Evolutionary conservation across 805 yeast species (phyloP), one percentile per base, ranked within the genome.

Genomic region (Wickerhamomyces strasburgensis): DNA sequence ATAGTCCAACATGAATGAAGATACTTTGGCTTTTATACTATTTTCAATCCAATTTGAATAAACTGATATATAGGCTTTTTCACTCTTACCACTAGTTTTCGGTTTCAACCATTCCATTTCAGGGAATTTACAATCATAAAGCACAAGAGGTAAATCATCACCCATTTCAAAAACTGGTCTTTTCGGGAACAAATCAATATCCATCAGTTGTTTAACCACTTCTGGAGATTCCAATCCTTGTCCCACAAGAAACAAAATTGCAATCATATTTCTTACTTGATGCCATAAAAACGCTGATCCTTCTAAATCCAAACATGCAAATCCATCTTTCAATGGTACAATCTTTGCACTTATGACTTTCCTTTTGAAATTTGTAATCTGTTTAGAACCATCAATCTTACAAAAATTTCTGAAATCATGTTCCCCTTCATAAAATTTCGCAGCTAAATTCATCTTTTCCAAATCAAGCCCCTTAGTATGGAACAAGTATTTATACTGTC

Each of bases 221-320:
- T 58, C 51, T 0, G 87, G 81, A 0, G 56, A 39, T 57, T 93
- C 98, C 15, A 74, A 68, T 13, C 67, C 66, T 58, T 88, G 95
- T 1, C 96, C 98, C 6, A 88, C 78, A 17, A 83, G 60, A 37
- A 93, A 75, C 38, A 93, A 57, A 9, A 84, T 67, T 0, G 95
- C 96, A 65, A 88, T 75, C 93, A 93, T 93, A 48, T 95, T 88
- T 40, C 98, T 73, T 14, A 93, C 98, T 60, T 93, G 98, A 57
- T 93, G 98, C 98, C 98, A 93, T 38, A 93, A 62, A 49, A 93
- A 93, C 7, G 98, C 98, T 2, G 84, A 68, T 0, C 98, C 98
- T 44, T 73, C 69, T 36, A 93, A 63, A 55, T 87, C 88, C 57
- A 90, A 78, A 39, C 79, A 80, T 51, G 68, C 84, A 37, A 74